Base-by-base conservation (phyloP, 352 stramenopile genomes). In the Chrysophaeum taylorii region DNA sequence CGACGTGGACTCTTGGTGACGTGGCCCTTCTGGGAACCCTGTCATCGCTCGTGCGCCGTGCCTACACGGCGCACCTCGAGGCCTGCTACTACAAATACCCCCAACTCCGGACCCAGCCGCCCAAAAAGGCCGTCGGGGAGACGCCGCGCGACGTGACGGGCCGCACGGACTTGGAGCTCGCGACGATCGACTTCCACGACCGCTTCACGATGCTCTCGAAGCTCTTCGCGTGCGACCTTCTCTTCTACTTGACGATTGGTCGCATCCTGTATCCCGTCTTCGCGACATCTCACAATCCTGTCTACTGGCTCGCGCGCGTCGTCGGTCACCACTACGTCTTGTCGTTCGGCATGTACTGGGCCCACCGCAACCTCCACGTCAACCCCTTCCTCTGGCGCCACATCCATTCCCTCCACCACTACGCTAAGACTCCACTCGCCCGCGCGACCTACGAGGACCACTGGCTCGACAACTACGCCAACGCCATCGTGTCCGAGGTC, bases 311-410 rank as follows among this genome's bases (percentile, higher is more conserved):
- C 43, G 21, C 63, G 29, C 27, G 67, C 29, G 33, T 70, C 16
- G 18, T 70, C 12, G 21, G 68, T 18, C 71, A 76, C 42, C 72
- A 76, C 45, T 70, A 72, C 29, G 25, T 64, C 0, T 61, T 76
- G 38, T 66, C 38, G 25, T 76, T 76, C 64, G 72, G 72, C 31
- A 76, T 76, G 72, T 76, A 76, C 64, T 76, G 72, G 72, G 35
- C 52, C 23, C 72, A 76, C 43, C 52, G 72, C 39, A 35, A 53
- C 27, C 27, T 63, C 15, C 72, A 76, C 63, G 67, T 72, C 36
- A 63, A 74, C 31, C 52, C 50, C 4, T 73, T 62, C 64, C 50
- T 76, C 5, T 76, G 72, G 72, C 31, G 27, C 33, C 31, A 68
- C 25, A 61, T 76, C 16, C 72, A 76, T 41, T 48, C 25, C 23